Base-by-base conservation (phyloP, 495 filamentous ascomycete genomes). In the Lindgomyces ingoldianus region DNA sequence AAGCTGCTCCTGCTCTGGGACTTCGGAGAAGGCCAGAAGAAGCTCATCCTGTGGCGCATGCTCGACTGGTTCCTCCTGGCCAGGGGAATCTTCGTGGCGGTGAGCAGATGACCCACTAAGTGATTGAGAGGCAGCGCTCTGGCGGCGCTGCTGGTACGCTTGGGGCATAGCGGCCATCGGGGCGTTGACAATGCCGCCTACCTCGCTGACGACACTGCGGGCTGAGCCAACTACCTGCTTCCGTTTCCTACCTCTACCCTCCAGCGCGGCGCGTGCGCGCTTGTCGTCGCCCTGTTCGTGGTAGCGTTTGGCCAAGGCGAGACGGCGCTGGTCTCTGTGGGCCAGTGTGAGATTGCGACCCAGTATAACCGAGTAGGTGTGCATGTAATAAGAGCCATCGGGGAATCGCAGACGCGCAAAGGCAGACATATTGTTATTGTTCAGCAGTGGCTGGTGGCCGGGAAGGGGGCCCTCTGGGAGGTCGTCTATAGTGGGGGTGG, bases 361-460 rank as follows among this genome's bases (percentile, higher is more conserved):
- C 22, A 91, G 76, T 19, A 84, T 81, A 25, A 90, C 81, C 1
- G 80, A 80, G 66, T 85, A 84, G 10, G 87, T 89, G 53, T 83
- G 89, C 79, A 88, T 85, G 71, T 88, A 89, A 71, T 87, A 91
- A 69, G 86, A 81, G 14, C 87, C 87, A 75, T 91, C 88, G 36
- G 82, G 78, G 72, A 91, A 89, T 65, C 84, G 81, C 26, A 91
- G 78, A 73, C 87, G 89, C 30, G 87, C 88, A 75, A 84, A 90
- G 26, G 85, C 87, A 30, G 21, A n/a, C 19, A 30, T 48, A 4
- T 9, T 30, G 18, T 25, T 41, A 41, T 19, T 19, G 46, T 51
- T 39, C 6, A 39, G 6, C 33, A 39, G 33, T 14, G 33, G 33
- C 33, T 39, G 33, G 33, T 39, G 6, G 14, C 14, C 33, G 33